Conservation (phyloP, 2,329 filamentous ascomycete species). For the Seiridium cupressi region DNA sequence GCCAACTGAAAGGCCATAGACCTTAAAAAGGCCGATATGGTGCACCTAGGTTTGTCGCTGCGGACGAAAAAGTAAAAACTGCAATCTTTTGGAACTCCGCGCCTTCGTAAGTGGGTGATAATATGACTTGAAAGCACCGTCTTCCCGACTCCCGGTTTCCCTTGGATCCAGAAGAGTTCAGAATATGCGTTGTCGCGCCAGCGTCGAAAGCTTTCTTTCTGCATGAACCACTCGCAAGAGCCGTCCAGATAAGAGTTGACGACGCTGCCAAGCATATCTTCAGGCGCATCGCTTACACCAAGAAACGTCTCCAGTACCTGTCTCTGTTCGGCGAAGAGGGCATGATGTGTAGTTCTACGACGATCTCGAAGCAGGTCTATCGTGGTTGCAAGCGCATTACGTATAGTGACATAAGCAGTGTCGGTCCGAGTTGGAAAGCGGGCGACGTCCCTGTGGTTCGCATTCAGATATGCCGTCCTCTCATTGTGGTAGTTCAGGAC, state of each 20-base stretch:
- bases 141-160: slow-evolving; percentile 13
- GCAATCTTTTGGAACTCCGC: slow-evolving; percentile 3
- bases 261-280: background rate
- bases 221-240: background rate
- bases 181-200: slow-evolving; percentile 9
- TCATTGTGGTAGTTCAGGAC: slow-evolving; percentile 27
- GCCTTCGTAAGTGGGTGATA: slow-evolving; percentile 7
- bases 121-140: slow-evolving; percentile 9
- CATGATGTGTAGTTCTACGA: background rate
- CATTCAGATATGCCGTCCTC: slow-evolving; percentile 22
- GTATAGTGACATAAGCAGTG: slow-evolving; percentile 20
- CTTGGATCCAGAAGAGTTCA: slow-evolving; percentile 12
- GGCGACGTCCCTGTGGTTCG: slow-evolving; percentile 28
- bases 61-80: slow-evolving; percentile 11
- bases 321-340: background rate
- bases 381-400: slow-evolving; percentile 22
- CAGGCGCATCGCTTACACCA: background rate
- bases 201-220: background rate
- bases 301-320: background rate
- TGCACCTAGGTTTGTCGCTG: slow-evolving; percentile 30
- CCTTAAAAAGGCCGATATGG: slow-evolving; percentile 17
- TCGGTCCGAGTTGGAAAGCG: slow-evolving; percentile 21
- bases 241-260: background rate
- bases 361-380: background rate
- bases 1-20: slow-evolving; percentile 31